Base-by-base conservation (phyloP, 768 basidiomycete genomes). In the Collybia sordida region DNA sequence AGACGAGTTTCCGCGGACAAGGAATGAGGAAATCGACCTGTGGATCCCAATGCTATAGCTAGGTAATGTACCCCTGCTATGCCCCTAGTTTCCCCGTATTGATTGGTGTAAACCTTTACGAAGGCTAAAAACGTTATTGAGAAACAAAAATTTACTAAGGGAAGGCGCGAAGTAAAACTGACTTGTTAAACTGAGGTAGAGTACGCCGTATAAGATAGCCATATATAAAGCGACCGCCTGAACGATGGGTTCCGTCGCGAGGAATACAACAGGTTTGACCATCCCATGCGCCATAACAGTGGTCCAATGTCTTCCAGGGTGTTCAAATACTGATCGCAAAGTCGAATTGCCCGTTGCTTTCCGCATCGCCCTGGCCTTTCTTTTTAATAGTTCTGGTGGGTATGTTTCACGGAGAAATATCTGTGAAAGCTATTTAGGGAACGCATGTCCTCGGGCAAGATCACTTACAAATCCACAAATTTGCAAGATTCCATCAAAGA, bases 1-100 rank as follows among this genome's bases (percentile, higher is more conserved):
- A 31, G 31, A 31, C 14, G 3, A 31, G 14, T 31, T 4, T 14
- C 14, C 3, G 3, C 3, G 14, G 9, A 12, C 14, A 31, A 14
- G 31, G 5, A 31, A 31, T 12, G 14, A 4, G 14, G 11, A 58
- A 18, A 79, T 73, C 22, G n/a, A 83, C 55, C 18, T 3, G 68
- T 68, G 42, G 68, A 69, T 12, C 85, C 85, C 6, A 85, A 44
- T 0, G 81, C 83, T 42, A 86, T 73, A 1, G 83, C 73, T 42
- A 86, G 64, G 55, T 86, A 88, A 57, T 86, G 77, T 15, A 85
- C 57, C 0, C 83, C 81, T 1, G 80, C 69, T 50, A 82, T 77
- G 0, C 84, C 84, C 6, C 73, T 64, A 0, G 63, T 47, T 62
- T 85, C 61, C 9, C 71, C 60, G 57, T 86, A 86, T 15, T 72